Conservation (phyloP, 345 rosid species). For the Euclidium syriacum region DNA sequence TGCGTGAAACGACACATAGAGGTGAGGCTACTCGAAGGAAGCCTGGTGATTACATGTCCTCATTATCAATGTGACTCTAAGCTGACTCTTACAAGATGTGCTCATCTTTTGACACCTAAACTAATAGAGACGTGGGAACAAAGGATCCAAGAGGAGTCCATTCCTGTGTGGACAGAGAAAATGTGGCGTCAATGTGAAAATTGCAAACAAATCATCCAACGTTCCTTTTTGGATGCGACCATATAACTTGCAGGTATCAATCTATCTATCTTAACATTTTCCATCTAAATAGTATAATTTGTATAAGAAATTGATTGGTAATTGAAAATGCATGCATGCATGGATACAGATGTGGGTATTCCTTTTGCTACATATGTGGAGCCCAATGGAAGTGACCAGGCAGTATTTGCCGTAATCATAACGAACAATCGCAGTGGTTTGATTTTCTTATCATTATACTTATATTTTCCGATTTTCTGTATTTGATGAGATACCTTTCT, state of each 20-base stretch:
- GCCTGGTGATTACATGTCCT: constrained; percentile 51
- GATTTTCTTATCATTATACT: too few species aligned
- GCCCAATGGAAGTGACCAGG: constrained; percentile 39
- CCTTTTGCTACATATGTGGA: constrained; percentile 49
- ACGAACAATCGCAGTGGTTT: too few species aligned
- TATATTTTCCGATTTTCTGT: too few species aligned
- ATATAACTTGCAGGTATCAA: constrained; percentile 46
- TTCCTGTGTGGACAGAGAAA: constrained; percentile 44
- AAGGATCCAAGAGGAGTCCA: constrained; percentile 63
- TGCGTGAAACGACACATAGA: too few species aligned
- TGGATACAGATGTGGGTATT: too few species aligned
- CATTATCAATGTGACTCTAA: constrained; percentile 48
- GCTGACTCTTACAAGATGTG: constrained; percentile 41
- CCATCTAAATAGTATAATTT: too few species aligned
- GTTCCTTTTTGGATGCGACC: constrained; percentile 39
- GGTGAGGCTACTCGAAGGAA: constrained; percentile 50
- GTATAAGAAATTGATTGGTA: too few species aligned
- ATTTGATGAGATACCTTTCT: too few species aligned
- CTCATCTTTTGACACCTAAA: too few species aligned
- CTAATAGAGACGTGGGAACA: too few species aligned
- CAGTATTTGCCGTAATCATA: too few species aligned
- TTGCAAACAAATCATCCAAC: constrained; percentile 40
- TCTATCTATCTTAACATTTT: background rate
- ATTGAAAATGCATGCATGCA: too few species aligned
- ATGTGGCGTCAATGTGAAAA: constrained; percentile 38